Conservation (phyloP, 768 basidiomycete species). For the Amylocystis lapponica region DNA sequence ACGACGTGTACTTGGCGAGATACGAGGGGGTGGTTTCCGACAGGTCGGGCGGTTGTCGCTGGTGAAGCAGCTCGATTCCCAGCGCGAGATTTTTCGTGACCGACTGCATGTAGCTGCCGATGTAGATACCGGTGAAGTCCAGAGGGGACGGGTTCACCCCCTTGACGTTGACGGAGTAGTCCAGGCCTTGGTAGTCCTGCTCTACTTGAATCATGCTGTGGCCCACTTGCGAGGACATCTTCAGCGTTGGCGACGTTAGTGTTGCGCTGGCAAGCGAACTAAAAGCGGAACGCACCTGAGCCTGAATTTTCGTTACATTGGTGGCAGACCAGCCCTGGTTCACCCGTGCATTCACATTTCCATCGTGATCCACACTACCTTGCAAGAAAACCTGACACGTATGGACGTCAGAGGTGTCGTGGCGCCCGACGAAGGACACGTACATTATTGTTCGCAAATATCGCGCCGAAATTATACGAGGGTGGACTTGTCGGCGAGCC, state of each 20-base stretch:
- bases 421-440: conserved; percentile 18
- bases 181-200: conserved; percentile 87
- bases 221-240: conserved; percentile 72
- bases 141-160: conserved; percentile 86
- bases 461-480: conserved; percentile 91
- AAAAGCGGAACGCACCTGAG: conserved; percentile 55
- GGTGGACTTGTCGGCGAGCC: conserved; percentile 82
- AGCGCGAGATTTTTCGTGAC: conserved; percentile 85
- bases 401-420: conserved; percentile 24
- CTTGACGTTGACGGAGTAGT: conserved; percentile 83
- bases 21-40: conserved; percentile 71
- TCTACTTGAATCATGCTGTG: conserved; percentile 93
- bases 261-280: neutral
- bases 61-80: conserved; percentile 81
- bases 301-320: conserved; percentile 80
- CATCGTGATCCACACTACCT: conserved; percentile 92
- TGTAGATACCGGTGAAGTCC: conserved; percentile 87
- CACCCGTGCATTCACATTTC: conserved; percentile 79
- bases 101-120: conserved; percentile 90
- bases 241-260: conserved; percentile 1
- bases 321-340: conserved; percentile 84
- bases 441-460: conserved; percentile 84
- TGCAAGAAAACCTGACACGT: conserved; percentile 80
- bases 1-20: conserved; percentile 71
- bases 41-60: conserved; percentile 68